A percentile compares a stretch with the other conserved stretches of the same genome.
phyloP scores from a whole-genome alignment of 306 rosid species.

The Pachyrhizus erosus region DNA sequence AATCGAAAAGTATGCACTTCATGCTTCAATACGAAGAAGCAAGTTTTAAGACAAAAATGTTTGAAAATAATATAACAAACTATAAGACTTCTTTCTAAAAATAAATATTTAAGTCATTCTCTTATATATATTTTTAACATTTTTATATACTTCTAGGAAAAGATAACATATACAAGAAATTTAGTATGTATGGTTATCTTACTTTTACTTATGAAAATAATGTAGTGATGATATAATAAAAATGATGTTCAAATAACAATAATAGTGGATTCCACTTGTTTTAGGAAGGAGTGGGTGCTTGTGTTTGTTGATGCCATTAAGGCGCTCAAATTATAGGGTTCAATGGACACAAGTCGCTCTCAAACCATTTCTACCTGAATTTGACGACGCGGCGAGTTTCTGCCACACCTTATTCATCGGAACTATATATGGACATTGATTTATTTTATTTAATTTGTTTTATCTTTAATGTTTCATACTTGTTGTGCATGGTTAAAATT shows the following conservation, averaged over 20 bases:
- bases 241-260: not conserved
- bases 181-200: not conserved
- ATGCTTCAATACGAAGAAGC: no score
- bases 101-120: no score
- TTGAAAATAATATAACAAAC: no score
- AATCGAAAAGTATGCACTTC: no score
- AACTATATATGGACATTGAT: not conserved
- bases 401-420: constrained; percentile 45
- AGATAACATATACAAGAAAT: not conserved
- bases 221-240: constrained; percentile 1
- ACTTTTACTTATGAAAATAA: not conserved
- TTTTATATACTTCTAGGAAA: not conserved
- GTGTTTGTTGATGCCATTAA: constrained; percentile 43
- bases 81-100: no score
- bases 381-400: constrained; percentile 44
- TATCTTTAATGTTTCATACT: not conserved
- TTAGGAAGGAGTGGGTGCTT: not conserved
- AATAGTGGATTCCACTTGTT: constrained; percentile 39
- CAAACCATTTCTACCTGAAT: constrained; percentile 10
- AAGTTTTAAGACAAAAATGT: no score
- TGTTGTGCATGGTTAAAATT: not conserved
- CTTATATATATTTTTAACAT: not conserved
- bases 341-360: constrained; percentile 19
- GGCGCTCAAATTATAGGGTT: constrained; percentile 30
- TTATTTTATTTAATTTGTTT: not conserved